These are phyloP conservation scores for Osmanthus fragrans DNA, from an alignment of 257 asterid genomes.

Conservation along the genomic window DNA sequence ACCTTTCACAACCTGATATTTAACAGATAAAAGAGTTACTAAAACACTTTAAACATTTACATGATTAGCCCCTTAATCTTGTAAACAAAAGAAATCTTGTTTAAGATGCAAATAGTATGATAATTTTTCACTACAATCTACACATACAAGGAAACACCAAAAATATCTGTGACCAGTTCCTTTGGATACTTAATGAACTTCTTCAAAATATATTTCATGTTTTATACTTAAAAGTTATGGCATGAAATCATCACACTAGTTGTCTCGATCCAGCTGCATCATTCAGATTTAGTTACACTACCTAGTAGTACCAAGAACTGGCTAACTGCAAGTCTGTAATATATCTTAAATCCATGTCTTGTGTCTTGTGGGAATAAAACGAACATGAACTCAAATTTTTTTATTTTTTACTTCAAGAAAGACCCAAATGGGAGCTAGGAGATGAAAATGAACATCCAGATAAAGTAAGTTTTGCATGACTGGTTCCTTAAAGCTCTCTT, in stretches of 20 bases:
- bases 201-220: no score
- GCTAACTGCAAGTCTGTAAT: background rate
- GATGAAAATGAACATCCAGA: background rate
- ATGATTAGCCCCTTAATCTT: background rate
- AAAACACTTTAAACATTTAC: conserved; percentile 3
- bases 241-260: background rate
- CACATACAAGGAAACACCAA: background rate
- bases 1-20: conserved; percentile 69
- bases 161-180: background rate
- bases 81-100: background rate
- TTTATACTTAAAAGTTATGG: background rate
- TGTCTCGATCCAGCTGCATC: background rate
- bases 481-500: background rate
- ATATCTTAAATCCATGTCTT: background rate
- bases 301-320: background rate
- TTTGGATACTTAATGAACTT: background rate
- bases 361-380: background rate
- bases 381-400: background rate
- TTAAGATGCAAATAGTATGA: background rate
- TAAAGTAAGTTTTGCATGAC: background rate
- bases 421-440: background rate
- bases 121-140: background rate
- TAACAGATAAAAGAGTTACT: conserved; percentile 31
- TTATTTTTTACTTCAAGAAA: background rate
- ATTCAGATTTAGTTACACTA: background rate